Evolutionary conservation across 768 basidiomycete genomes (phyloP).

Genomic region (Rhodosporidiobolus sp.): DNA sequence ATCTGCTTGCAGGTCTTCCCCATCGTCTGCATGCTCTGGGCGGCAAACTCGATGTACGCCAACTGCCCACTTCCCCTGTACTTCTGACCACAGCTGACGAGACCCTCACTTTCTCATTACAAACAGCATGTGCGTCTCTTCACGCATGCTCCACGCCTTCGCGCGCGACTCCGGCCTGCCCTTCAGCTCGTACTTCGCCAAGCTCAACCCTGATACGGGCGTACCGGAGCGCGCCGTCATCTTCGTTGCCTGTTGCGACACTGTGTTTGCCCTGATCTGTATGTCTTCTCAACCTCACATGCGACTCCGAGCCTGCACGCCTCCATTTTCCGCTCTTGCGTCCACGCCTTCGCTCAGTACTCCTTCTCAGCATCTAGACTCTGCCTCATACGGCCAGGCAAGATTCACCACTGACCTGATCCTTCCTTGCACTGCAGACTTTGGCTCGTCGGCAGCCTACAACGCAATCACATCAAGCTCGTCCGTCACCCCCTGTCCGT

Average conservation of each 20-base stretch:
- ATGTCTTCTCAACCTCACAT: too few species aligned
- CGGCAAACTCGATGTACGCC: not conserved
- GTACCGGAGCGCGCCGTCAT: slow-evolving; percentile 28
- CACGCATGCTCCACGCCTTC: slow-evolving; percentile 27
- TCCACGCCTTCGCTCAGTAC: too few species aligned
- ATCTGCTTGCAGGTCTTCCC: slow-evolving; percentile 35
- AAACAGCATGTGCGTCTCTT: slow-evolving; percentile 18
- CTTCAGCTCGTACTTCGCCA: slow-evolving; percentile 31
- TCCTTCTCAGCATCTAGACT: too few species aligned
- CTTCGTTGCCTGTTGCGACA: slow-evolving; percentile 15
- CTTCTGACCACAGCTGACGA: not conserved
- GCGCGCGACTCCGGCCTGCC: slow-evolving; percentile 36
- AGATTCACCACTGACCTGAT: too few species aligned
- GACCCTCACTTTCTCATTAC: too few species aligned
- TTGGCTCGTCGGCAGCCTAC: slow-evolving; percentile 38
- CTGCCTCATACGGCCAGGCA: too few species aligned
- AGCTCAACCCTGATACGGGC: slow-evolving; percentile 7
- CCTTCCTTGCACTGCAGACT: slow-evolving; percentile 5
- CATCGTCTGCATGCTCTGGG: slow-evolving; percentile 19
- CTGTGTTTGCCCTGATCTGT: slow-evolving; percentile 38
- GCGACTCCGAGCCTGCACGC: too few species aligned
- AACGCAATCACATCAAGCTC: slow-evolving; percentile 43
- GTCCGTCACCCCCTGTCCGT: too few species aligned
- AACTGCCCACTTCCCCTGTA: not conserved
- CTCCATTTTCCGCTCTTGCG: too few species aligned